Conservation (phyloP, 129 eudicot species). For the Flaveria brownii region DNA sequence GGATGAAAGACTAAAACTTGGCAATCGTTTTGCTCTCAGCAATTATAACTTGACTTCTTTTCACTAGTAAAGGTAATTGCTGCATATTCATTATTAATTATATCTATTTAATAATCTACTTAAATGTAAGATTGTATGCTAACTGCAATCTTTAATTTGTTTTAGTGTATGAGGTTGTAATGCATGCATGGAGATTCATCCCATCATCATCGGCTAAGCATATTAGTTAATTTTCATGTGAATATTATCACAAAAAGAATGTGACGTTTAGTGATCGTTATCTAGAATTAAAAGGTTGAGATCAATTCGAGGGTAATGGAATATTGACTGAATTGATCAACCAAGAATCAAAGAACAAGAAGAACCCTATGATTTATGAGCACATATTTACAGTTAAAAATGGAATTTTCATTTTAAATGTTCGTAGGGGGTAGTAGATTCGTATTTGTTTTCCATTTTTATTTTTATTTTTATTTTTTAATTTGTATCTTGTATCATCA, state of each 20-base stretch:
- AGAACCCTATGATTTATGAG: constrained; percentile 20
- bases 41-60: constrained; percentile 69
- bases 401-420: constrained; percentile 20
- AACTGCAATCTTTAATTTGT: constrained; percentile 16
- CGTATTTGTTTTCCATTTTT: background rate
- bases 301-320: background rate
- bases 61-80: constrained; percentile 37
- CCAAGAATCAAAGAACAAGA: constrained; percentile 22
- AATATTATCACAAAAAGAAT: constrained; percentile 22
- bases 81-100: background rate
- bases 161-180: constrained; percentile 19
- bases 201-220: constrained; percentile 9
- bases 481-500: constrained; percentile 8
- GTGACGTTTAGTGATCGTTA: background rate
- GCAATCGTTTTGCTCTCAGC: constrained; percentile 53
- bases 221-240: constrained; percentile 29
- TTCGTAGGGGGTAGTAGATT: constrained; percentile 26
- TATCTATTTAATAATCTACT: background rate
- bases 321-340: background rate
- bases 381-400: constrained; percentile 25
- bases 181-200: constrained; percentile 26
- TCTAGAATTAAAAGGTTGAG: background rate
- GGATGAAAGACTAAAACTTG: constrained; percentile 64
- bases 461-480: constrained; percentile 10
- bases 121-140: background rate